These are phyloP conservation scores for Chlamydomonas schloesseri DNA, from an alignment of 139 green algal species.

Conservation along the genomic window DNA sequence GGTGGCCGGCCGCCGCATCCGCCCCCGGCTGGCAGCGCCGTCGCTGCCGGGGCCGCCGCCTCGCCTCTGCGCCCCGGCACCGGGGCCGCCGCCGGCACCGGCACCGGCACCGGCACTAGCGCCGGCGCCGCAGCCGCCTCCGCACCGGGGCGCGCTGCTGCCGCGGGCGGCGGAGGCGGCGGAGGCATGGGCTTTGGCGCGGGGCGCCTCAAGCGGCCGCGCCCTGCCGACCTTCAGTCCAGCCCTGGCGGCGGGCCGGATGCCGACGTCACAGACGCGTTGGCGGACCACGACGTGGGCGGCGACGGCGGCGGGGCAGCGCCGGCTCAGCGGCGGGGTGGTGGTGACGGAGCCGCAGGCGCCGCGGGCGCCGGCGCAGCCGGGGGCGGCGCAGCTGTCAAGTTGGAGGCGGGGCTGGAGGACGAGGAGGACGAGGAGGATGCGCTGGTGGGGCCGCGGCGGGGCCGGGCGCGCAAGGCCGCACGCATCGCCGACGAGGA, in stretches of 20 bases:
- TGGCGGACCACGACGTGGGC: background rate
- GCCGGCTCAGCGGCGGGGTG: background rate
- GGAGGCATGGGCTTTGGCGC: background rate
- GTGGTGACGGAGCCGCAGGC: background rate
- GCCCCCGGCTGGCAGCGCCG: too few relatives aligned
- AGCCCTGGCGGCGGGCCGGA: background rate
- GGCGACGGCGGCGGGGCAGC: background rate
- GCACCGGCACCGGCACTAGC: too few relatives aligned
- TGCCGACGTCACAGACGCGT: too few relatives aligned
- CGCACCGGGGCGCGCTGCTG: background rate
- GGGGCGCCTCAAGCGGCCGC: slow-evolving; percentile 19
- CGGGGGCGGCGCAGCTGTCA: background rate
- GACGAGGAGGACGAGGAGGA: slow-evolving; percentile 29
- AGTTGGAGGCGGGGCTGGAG: background rate
- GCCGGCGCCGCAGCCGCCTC: background rate
- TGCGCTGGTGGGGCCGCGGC: background rate
- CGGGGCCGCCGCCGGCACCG: too few relatives aligned
- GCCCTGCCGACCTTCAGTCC: background rate
- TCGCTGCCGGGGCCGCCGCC: too few relatives aligned
- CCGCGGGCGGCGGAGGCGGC: background rate
- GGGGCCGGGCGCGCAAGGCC: slow-evolving; percentile 5
- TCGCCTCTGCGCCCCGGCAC: too few relatives aligned
- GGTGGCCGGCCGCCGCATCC: too few relatives aligned
- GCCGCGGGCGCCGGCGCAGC: background rate
- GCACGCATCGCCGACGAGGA: background rate